Evolutionary conservation across 805 yeast genomes (phyloP), one percentile per base, ranked within the genome.

Genomic region (Wickerhamomyces rabaulensis): DNA sequence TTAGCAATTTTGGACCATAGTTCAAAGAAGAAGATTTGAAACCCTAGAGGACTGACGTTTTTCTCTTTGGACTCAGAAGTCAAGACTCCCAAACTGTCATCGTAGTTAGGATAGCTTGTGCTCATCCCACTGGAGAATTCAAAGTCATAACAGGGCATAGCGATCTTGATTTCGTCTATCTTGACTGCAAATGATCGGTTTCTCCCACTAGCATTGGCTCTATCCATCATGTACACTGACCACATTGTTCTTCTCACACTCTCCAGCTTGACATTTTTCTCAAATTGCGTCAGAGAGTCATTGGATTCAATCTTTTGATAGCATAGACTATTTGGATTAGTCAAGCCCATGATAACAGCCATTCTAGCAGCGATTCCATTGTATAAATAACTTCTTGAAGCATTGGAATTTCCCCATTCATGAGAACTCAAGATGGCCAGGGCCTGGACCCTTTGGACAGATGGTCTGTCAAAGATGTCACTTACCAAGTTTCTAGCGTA

Each of bases 221-320:
- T 47, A 49, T 69, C 74, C 71, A 69, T 67, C 71, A 69, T 67
- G 45, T 65, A 68, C 10, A 67, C 70, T 6, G 66, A 53, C 74
- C 74, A 69, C 21, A 69, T 53, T 7, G 74, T 67, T 43, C 74
- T 51, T 42, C 71, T 42, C 51, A 64, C 60, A 29, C 60, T 52
- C 43, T 69, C 74, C 15, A 53, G 44, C 12, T 56, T 51, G 22
- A 68, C 58, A 23, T 56, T 57, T 15, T 37, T 46, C 9, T 41
- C 45, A 21, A 40, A 21, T 2, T n/a, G 21, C 2, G 42, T 13
- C 8, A 47, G 13, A 5, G 40, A 6, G 6, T n/a, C 13, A 38
- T 47, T 41, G 4, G 29, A 35, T 16, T 44, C 41, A n/a, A 47
- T 45, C 9, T 50, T 45, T n/a, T 43, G 43, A 23, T 58, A 58